Conservation (phyloP, 139 green algal species). For the Chlamydomonas applanata region DNA sequence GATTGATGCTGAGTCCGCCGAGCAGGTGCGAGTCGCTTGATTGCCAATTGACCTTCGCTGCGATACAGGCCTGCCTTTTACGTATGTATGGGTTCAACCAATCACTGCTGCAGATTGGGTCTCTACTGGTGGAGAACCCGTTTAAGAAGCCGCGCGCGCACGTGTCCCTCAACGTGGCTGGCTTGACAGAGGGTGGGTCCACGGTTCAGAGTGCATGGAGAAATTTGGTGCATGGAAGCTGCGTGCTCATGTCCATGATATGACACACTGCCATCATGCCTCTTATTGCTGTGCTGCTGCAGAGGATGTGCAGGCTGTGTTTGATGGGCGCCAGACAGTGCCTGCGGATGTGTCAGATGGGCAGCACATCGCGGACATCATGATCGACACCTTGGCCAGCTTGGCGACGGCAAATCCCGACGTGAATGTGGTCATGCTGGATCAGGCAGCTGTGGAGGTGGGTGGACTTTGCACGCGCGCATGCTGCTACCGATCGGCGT, state of each 20-base stretch:
- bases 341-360: conserved; percentile 6
- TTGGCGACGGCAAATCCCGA: conserved; percentile 9
- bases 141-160: conserved; percentile 22
- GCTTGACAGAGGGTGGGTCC: conserved; percentile 10
- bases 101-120: conserved; percentile 6
- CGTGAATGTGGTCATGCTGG: conserved; percentile 3
- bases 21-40: background rate
- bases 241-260: no score
- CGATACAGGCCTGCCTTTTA: background rate
- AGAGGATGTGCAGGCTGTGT: conserved; percentile 1
- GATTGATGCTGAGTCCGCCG: conserved; percentile 4
- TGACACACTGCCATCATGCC: no score
- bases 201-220: background rate
- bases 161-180: conserved; percentile 3
- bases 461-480: no score
- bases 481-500: no score
- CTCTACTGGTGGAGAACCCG: conserved; percentile 8
- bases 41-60: background rate
- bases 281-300: background rate
- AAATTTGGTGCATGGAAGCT: no score
- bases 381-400: conserved; percentile 5
- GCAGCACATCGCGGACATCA: background rate
- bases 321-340: background rate
- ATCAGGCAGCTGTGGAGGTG: conserved; percentile 22
- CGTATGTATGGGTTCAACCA: background rate